Evolutionary conservation across 2,329 filamentous ascomycete genomes (phyloP), one percentile per base, ranked within the genome.

Genomic region (Davidsoniella neocaledoniae): DNA sequence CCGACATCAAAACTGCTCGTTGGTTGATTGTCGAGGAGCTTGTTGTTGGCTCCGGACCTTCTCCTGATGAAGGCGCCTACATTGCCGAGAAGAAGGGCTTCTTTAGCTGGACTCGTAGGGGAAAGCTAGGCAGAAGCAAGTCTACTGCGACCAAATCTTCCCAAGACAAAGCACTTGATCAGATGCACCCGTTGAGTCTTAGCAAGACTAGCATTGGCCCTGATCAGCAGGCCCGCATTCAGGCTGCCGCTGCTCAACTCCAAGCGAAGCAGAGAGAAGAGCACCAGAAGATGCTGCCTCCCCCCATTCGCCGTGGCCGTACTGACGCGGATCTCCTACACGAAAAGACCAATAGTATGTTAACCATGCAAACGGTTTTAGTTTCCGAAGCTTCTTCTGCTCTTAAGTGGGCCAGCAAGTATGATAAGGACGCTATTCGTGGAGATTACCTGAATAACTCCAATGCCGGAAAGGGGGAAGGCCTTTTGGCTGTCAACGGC

Each of bases 21-120:
- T 98, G 91, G 91, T 73, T 98, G 9, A 79, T 98, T 9, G 82
- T 96, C 68, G 91, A 98, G 64, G 91, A 98, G 65, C 86, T 95
- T 65, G 80, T 98, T 56, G 93, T 93, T 60, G 90, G 91, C 7
- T 88, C 91, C 10, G 86, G 86, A 3, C 79, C 85, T 3, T 86
- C 90, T 54, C 86, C 86, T 1, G 80, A 84, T 47, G 81, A 82
- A 46, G 86, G 84, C 44, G 87, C 87, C 1, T 94, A 94, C 58
- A 86, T 96, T 58, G 87, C 85, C 0, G 87, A 94, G 63, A 96
- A 96, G 74, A 95, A 95, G 68, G 77, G 86, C 39, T 85, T 91
- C 57, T 94, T 95, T 64, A 86, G 85, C 61, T 94, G 83, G 67
- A 88, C 85, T 10, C 80, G 73, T 56, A 79, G 82, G 39, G 77